Evolutionary conservation across 768 basidiomycete genomes (phyloP).

Genomic region (Hypholoma sublateritium): DNA sequence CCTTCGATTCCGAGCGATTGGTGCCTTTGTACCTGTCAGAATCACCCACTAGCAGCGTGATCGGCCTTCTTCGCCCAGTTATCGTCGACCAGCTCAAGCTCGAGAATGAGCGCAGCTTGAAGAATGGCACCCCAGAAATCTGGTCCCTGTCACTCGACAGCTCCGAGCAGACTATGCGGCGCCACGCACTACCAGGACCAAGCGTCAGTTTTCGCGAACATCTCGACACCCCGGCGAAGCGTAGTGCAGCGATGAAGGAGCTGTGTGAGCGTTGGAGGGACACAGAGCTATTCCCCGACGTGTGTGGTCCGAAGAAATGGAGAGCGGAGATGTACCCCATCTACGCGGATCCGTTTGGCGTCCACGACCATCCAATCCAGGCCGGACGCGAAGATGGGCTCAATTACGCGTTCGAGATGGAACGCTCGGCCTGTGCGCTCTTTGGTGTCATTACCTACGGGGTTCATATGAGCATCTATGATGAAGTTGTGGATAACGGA

Average conservation of each 20-base stretch:
- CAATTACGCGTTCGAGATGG: conserved; percentile 86
- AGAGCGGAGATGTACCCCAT: conserved; percentile 81
- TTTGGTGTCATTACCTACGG: conserved; percentile 93
- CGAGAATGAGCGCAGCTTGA: conserved; percentile 43
- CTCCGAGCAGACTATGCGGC: conserved; percentile 21
- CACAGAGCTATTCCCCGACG: conserved; percentile 53
- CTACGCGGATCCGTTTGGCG: conserved; percentile 69
- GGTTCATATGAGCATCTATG: conserved; percentile 84
- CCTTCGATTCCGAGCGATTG: conserved; percentile 39
- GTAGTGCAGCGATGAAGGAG: conserved; percentile 61
- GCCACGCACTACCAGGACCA: conserved; percentile 26
- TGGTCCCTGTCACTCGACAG: conserved; percentile 42
- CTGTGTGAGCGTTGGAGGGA: conserved; percentile 80
- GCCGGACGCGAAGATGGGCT: conserved; percentile 30
- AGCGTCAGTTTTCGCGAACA: conserved; percentile 52
- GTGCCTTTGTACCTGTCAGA: conserved; percentile 57
- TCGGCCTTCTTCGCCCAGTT: conserved; percentile 60
- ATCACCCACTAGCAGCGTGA: conserved; percentile 49
- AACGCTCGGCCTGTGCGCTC: conserved; percentile 83
- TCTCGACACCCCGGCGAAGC: conserved; percentile 54
- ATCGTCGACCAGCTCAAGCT: conserved; percentile 52
- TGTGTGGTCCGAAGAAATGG: conserved; percentile 81
- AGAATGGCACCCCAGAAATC: conserved; percentile 28
- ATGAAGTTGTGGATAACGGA: conserved; percentile 37
- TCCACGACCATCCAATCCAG: conserved; percentile 44